These are phyloP conservation scores for Xylaria grammica DNA, from an alignment of 495 filamentous ascomycete genomes.

Conservation along the genomic window DNA sequence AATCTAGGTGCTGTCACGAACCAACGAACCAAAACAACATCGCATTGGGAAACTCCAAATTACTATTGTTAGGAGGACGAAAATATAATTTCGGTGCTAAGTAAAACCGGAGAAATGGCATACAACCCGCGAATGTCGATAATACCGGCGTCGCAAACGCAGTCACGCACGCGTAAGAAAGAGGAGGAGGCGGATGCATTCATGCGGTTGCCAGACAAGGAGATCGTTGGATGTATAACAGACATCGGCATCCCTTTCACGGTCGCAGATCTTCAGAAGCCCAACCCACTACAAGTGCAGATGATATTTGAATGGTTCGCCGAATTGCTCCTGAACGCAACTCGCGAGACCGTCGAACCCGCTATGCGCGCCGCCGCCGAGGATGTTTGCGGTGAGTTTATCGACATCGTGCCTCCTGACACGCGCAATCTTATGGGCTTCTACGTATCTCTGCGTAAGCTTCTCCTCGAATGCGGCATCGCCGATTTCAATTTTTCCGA, in stretches of 20 bases:
- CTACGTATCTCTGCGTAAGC: constrained; percentile 74
- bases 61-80: background rate
- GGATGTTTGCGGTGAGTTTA: constrained; percentile 77
- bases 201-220: constrained; percentile 84
- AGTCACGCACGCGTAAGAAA: constrained; percentile 67
- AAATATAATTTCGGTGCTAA: background rate
- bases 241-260: constrained; percentile 92
- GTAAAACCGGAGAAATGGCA: constrained; percentile 52
- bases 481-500: constrained; percentile 92
- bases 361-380: constrained; percentile 90
- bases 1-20: no score
- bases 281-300: constrained; percentile 90
- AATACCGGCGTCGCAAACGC: constrained; percentile 60
- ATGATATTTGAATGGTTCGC: constrained; percentile 98
- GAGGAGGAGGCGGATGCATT: constrained; percentile 85
- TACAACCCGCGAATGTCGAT: constrained; percentile 84
- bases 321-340: constrained; percentile 88
- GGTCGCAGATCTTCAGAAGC: constrained; percentile 88
- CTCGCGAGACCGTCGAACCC: constrained; percentile 87
- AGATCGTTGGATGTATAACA: constrained; percentile 95
- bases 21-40: background rate
- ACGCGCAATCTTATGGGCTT: constrained; percentile 93
- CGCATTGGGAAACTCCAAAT: background rate
- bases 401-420: constrained; percentile 82
- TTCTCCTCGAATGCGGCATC: constrained; percentile 88